phyloP scores from a whole-genome alignment of 1,284 basidiomycete genomes.

The Tetrapyrgos nigripes region DNA sequence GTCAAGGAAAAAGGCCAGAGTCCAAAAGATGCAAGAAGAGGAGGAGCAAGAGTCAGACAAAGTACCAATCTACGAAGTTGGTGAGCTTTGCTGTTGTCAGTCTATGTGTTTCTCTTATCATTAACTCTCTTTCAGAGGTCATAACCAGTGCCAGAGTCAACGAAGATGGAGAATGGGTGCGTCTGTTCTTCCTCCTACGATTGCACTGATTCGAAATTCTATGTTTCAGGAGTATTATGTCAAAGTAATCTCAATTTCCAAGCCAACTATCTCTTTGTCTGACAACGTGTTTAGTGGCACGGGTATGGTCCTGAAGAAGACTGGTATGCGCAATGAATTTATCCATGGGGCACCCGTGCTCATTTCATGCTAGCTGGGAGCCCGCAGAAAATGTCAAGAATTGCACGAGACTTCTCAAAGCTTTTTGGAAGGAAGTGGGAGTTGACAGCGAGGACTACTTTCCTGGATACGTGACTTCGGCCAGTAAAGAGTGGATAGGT shows the following conservation, averaged over 20 bases:
- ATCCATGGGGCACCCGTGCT: background rate
- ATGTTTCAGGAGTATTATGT: conserved; percentile 11
- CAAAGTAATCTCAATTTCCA: conserved; percentile 1
- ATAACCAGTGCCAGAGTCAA: conserved; percentile 11
- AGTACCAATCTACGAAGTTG: conserved; percentile 6
- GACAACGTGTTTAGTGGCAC: conserved; percentile 10
- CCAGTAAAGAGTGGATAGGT: conserved; percentile 15
- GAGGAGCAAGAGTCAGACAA: background rate
- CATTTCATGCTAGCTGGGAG: conserved; percentile 13
- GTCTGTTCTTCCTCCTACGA: background rate
- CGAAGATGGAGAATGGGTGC: conserved; percentile 15
- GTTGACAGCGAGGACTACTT: conserved; percentile 11
- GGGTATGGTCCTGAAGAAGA: conserved; percentile 12
- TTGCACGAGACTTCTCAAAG: conserved; percentile 10
- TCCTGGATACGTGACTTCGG: conserved; percentile 8
- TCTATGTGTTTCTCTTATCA: background rate
- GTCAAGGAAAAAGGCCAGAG: background rate
- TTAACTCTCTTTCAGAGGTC: conserved; percentile 6
- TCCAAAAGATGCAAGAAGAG: background rate
- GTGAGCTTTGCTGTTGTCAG: background rate
- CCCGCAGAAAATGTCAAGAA: conserved; percentile 6
- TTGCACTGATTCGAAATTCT: background rate
- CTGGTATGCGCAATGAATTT: conserved; percentile 1
- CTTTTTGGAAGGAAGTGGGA: conserved; percentile 15
- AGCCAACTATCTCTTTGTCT: background rate